Percentiles rank a stretch among this genome's conserved stretches.
Evolutionary conservation across 2,329 filamentous ascomycete genomes (phyloP).

Genomic region (Diaporthe sp.): DNA sequence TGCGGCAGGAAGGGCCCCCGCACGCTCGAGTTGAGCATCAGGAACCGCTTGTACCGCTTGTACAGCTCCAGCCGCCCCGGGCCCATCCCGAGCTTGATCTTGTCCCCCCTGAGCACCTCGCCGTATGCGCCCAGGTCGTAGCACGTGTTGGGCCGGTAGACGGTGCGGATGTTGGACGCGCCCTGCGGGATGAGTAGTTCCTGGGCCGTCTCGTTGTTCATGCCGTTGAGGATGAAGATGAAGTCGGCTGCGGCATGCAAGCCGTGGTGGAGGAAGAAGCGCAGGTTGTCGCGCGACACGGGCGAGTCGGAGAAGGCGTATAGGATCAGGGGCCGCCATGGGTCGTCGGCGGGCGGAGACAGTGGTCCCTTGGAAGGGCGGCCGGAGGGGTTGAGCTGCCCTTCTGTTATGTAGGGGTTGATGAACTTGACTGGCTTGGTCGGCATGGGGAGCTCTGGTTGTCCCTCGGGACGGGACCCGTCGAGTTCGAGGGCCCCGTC

Average conservation of each 20-base stretch:
- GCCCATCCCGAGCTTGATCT: slow-evolving; percentile 29
- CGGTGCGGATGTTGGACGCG: slow-evolving; percentile 49
- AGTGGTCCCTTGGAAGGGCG: slow-evolving; percentile 38
- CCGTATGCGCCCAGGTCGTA: slow-evolving; percentile 53
- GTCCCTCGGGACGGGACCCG: not conserved
- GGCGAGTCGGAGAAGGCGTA: slow-evolving; percentile 55
- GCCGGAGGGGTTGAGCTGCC: slow-evolving; percentile 40
- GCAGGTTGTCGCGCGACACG: slow-evolving; percentile 49
- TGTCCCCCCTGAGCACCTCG: slow-evolving; percentile 49
- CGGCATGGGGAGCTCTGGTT: slow-evolving; percentile 1
- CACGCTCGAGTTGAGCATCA: slow-evolving; percentile 53
- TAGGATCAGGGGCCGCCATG: slow-evolving; percentile 48
- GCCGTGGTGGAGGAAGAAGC: slow-evolving; percentile 54
- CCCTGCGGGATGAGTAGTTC: slow-evolving; percentile 46
- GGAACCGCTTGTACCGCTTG: slow-evolving; percentile 53
- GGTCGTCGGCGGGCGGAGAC: slow-evolving; percentile 40
- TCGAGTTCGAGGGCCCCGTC: slow-evolving; percentile 23
- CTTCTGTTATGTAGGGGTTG: slow-evolving; percentile 41
- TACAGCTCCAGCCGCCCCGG: slow-evolving; percentile 47
- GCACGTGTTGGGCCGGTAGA: slow-evolving; percentile 51
- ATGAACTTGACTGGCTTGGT: slow-evolving; percentile 22
- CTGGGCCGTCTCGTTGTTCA: slow-evolving; percentile 45
- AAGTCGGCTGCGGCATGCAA: slow-evolving; percentile 55
- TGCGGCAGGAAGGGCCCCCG: slow-evolving; percentile 54
- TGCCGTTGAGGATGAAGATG: slow-evolving; percentile 56